Percentiles rank a stretch among this genome's conserved stretches.
These are phyloP conservation scores for Pontederia crassipes DNA, from an alignment of 176 grass and related monocot species.

Conservation along the genomic window DNA sequence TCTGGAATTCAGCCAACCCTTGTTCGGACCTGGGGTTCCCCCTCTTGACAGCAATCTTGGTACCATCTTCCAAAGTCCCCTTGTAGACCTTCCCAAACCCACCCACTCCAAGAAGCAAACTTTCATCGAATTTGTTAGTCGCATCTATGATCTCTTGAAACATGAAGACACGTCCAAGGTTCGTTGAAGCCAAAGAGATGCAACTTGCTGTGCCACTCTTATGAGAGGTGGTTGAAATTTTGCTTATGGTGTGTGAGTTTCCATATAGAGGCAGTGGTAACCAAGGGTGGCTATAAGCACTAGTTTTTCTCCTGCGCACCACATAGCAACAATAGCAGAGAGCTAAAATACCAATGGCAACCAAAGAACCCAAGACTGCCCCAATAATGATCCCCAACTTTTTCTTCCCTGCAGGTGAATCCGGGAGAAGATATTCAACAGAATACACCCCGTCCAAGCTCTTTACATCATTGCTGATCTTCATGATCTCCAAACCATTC, in stretches of 20 bases:
- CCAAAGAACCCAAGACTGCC: slow-evolving; percentile 9
- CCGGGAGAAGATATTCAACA: slow-evolving; percentile 6
- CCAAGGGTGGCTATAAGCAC: slow-evolving; percentile 30
- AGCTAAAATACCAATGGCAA: background rate
- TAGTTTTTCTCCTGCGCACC: slow-evolving; percentile 14
- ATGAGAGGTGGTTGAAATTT: slow-evolving; percentile 45
- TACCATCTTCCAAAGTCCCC: slow-evolving; percentile 69
- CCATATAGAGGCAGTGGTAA: slow-evolving; percentile 35
- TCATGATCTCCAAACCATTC: slow-evolving; percentile 97
- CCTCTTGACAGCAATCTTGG: slow-evolving; percentile 66
- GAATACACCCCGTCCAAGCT: slow-evolving; percentile 24
- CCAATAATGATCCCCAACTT: slow-evolving; percentile 39
- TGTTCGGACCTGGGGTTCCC: slow-evolving; percentile 91
- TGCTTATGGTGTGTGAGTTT: slow-evolving; percentile 39
- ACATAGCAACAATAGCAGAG: slow-evolving; percentile 15
- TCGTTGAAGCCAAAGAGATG: slow-evolving; percentile 66
- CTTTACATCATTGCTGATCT: slow-evolving; percentile 55
- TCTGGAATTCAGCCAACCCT: slow-evolving; percentile 74
- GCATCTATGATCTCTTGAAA: slow-evolving; percentile 64
- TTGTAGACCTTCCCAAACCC: slow-evolving; percentile 93
- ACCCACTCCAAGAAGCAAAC: slow-evolving; percentile 72
- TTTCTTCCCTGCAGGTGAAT: slow-evolving; percentile 9
- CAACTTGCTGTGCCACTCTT: slow-evolving; percentile 61
- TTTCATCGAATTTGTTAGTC: slow-evolving; percentile 75
- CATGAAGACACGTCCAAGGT: slow-evolving; percentile 57